Conservation (phyloP, 106 monocot species). For the Dendrobium chrysotoxum region DNA sequence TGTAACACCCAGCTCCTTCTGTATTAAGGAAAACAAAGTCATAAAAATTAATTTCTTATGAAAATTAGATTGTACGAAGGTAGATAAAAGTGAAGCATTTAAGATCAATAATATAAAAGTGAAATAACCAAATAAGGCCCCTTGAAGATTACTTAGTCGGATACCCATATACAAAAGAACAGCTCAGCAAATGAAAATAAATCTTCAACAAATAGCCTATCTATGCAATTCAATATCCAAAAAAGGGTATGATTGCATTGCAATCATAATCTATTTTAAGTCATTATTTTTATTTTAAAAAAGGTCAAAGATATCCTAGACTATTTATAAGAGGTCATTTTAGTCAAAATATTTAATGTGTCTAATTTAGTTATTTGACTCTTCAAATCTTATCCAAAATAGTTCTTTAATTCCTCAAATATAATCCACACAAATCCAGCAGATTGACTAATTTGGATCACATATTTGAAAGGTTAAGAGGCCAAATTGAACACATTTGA, state of each 20-base stretch:
- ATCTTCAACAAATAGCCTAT: neutral
- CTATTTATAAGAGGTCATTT: no score
- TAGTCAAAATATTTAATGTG: no score
- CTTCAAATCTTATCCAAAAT: no score
- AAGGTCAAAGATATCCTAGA: no score
- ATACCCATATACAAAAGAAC: neutral
- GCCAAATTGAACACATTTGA: no score
- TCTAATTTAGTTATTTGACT: no score
- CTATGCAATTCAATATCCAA: neutral
- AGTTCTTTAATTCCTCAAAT: no score
- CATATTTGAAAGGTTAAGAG: no score
- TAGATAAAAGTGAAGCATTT: neutral
- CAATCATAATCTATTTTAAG: neutral
- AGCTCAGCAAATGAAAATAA: neutral
- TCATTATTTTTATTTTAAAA: neutral
- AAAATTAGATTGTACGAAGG: neutral
- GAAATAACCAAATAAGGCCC: neutral
- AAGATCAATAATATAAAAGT: neutral
- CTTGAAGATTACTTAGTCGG: neutral
- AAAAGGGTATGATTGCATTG: neutral
- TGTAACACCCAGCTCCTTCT: conserved; percentile 83
- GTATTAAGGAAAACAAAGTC: conserved; percentile 7
- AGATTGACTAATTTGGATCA: no score
- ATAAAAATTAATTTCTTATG: neutral
- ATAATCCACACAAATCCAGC: no score